Base-by-base conservation (phyloP, 1,139 yeast genomes). In the Pichia norvegensis region DNA sequence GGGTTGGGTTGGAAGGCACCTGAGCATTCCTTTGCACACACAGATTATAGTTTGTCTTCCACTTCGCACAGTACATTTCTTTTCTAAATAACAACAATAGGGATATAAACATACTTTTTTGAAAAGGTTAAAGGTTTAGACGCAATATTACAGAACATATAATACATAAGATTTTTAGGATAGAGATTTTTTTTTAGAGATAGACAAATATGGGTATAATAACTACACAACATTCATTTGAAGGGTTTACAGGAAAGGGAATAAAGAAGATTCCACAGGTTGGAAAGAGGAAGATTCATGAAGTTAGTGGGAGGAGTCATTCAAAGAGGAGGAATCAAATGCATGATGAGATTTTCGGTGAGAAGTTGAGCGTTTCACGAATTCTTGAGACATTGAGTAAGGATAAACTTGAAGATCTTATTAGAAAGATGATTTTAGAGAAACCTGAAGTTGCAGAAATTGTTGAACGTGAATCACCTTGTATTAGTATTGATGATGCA, bases 331-430 rank as follows among this genome's bases (percentile, higher is more conserved):
- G 35, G 9, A 31, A 31, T 31, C 35, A 31, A 8, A 31, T 16
- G 20, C 19, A 47, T 4, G 46, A 45, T 38, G 64, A 65, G 37
- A 70, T 76, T 9, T 55, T 61, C 38, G 82, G 81, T 6, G 76
- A 74, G 53, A 62, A 64, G 33, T 68, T 84, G 47, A 85, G 90
- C 2, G 62, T 82, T 22, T 62, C 67, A 42, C 69, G 95, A 49
- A 64, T 83, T 29, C 70, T 85, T 25, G 94, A 85, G 62, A 78
- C 84, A 7, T 66, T 85, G 51, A 84, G 80, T 61, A 74, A 74
- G 47, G 60, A 67, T 38, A 69, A 78, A 29, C 67, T 86, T 38
- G 80, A 78, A 56, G 58, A 60, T 17, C 62, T 86, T 39, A 65
- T 86, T 33, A 66, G 68, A 40, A 67, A 71, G 35, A 67, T 85